Evolutionary conservation across 2,329 filamentous ascomycete genomes (phyloP).

Genomic region (Teratosphaeria destructans): DNA sequence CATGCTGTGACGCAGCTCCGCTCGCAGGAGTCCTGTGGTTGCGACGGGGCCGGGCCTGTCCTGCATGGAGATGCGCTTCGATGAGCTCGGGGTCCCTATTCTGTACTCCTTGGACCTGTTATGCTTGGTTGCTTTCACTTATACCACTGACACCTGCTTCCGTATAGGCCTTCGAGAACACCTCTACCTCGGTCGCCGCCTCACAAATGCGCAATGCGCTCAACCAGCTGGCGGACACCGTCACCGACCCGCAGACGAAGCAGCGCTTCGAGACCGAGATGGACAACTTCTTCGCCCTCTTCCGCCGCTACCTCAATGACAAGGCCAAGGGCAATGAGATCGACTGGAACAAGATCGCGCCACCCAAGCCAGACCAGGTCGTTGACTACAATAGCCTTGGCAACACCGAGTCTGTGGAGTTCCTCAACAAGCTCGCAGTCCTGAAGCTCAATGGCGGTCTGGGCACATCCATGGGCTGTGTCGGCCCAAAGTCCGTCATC

Average conservation of each 20-base stretch:
- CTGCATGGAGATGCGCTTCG: no score
- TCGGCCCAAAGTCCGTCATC: conserved; percentile 98
- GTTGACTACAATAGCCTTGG: conserved; percentile 86
- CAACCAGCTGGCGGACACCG: conserved; percentile 82
- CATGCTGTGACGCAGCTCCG: neutral
- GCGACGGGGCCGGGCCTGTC: no score
- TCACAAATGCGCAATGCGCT: conserved; percentile 98
- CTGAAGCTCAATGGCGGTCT: conserved; percentile 99
- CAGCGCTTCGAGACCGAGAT: conserved; percentile 97
- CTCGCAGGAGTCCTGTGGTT: no score
- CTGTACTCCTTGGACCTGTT: neutral
- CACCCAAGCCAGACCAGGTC: conserved; percentile 85
- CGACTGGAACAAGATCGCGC: conserved; percentile 93
- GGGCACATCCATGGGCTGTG: conserved; percentile 98
- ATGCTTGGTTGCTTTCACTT: neutral
- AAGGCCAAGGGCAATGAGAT: conserved; percentile 96
- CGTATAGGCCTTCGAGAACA: conserved; percentile 90
- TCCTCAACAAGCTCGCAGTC: conserved; percentile 94
- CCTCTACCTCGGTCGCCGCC: conserved; percentile 92
- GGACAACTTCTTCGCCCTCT: conserved; percentile 99
- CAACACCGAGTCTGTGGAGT: conserved; percentile 82
- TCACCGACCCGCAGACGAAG: conserved; percentile 64
- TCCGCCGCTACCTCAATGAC: conserved; percentile 96
- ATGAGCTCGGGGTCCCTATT: neutral
- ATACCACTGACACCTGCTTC: neutral